These are phyloP conservation scores for Suillus luteus DNA, from an alignment of 768 basidiomycete genomes.

Conservation along the genomic window DNA sequence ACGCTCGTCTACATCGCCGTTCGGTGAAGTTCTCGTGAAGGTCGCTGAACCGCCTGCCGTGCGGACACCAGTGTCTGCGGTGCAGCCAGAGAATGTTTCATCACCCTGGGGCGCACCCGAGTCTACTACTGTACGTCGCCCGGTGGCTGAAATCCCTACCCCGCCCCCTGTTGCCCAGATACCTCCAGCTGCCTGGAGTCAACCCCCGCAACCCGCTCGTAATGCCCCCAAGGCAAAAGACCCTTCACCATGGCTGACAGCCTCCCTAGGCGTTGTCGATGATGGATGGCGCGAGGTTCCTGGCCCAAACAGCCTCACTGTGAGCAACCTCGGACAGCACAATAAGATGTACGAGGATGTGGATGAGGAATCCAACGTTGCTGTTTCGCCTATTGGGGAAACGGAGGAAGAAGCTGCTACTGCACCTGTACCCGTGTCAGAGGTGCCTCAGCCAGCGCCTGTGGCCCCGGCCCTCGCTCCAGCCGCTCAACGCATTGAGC, in stretches of 20 bases:
- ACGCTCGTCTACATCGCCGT: slow-evolving; percentile 24
- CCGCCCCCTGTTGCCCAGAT: slow-evolving; percentile 21
- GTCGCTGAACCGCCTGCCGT: slow-evolving; percentile 19
- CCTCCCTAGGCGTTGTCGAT: slow-evolving; percentile 47
- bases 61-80: slow-evolving; percentile 26
- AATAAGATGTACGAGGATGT: slow-evolving; percentile 49
- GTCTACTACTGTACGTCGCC: slow-evolving; percentile 16
- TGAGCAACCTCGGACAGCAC: slow-evolving; percentile 60
- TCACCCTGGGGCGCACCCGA: slow-evolving; percentile 27
- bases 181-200: slow-evolving; percentile 40
- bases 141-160: slow-evolving; percentile 14
- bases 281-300: slow-evolving; percentile 49
- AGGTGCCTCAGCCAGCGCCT: slow-evolving; percentile 14
- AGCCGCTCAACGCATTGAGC: slow-evolving; percentile 14
- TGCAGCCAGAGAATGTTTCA: slow-evolving; percentile 22
- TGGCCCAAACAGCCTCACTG: slow-evolving; percentile 53
- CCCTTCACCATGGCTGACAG: slow-evolving; percentile 57
- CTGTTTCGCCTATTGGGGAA: slow-evolving; percentile 18
- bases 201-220: slow-evolving; percentile 23
- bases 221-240: slow-evolving; percentile 33
- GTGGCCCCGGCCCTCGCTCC: slow-evolving; percentile 14
- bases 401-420: slow-evolving; percentile 20
- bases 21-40: slow-evolving; percentile 25
- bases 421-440: slow-evolving; percentile 15
- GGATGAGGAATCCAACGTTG: slow-evolving; percentile 19